phyloP scores from a whole-genome alignment of 768 basidiomycete genomes.

The Gloeophyllum trabeum region DNA sequence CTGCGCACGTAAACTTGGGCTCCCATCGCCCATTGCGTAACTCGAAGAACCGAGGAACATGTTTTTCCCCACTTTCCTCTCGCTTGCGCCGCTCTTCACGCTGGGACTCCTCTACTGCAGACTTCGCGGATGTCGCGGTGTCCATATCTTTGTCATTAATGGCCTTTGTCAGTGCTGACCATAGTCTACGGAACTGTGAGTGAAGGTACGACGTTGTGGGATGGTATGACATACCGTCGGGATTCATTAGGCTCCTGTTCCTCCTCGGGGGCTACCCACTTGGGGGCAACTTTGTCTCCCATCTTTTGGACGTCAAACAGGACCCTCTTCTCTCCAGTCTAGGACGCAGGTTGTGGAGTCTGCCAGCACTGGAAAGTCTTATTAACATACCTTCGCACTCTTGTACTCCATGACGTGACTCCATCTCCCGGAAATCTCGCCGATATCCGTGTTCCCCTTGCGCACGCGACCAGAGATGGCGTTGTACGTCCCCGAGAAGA shows the following conservation, averaged over 20 bases:
- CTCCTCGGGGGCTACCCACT: slow-evolving; percentile 75
- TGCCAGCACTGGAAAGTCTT: background rate
- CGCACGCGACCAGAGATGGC: slow-evolving; percentile 75
- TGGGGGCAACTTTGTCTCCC: slow-evolving; percentile 63
- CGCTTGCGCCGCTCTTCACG: slow-evolving; percentile 64
- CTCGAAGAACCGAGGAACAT: slow-evolving; percentile 77
- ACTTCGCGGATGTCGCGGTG: slow-evolving; percentile 84
- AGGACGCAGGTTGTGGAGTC: slow-evolving; percentile 1
- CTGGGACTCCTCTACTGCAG: slow-evolving; percentile 84
- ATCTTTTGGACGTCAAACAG: slow-evolving; percentile 80
- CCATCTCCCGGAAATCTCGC: slow-evolving; percentile 89
- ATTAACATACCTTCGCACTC: slow-evolving; percentile 42
- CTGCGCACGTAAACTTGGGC: slow-evolving; percentile 63
- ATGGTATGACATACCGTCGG: slow-evolving; percentile 42
- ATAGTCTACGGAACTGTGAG: slow-evolving; percentile 37
- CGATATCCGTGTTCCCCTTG: slow-evolving; percentile 50
- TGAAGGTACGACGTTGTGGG: background rate
- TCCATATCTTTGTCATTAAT: slow-evolving; percentile 90
- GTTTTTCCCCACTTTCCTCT: slow-evolving; percentile 61
- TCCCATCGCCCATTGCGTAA: slow-evolving; percentile 68
- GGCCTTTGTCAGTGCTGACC: slow-evolving; percentile 76
- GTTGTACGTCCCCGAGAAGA: slow-evolving; percentile 96
- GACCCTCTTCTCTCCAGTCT: slow-evolving; percentile 62
- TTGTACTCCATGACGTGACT: slow-evolving; percentile 83
- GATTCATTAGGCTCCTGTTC: slow-evolving; percentile 91